Conservation (phyloP, 1,284 basidiomycete genomes). For the Porphyrellus sp. region DNA sequence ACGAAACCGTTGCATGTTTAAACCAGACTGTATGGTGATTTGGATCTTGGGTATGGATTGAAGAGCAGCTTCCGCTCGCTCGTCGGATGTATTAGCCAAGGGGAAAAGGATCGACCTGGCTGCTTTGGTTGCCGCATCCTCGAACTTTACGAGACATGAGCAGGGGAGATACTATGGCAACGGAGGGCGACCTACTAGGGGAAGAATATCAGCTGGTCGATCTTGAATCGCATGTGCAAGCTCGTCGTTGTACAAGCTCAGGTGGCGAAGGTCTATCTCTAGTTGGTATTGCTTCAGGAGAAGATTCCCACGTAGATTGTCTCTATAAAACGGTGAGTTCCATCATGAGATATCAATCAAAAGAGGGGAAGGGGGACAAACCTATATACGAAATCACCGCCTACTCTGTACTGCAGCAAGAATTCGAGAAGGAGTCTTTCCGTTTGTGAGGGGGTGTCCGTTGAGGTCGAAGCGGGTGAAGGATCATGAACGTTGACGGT, state of each 20-base stretch:
- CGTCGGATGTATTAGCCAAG: slow-evolving; percentile 49
- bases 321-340: slow-evolving; percentile 47
- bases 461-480: slow-evolving; percentile 46
- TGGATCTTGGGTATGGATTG: slow-evolving; percentile 84
- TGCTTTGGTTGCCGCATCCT: slow-evolving; percentile 80
- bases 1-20: slow-evolving; percentile 93
- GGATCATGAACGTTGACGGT: slow-evolving; percentile 70
- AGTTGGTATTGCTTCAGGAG: slow-evolving; percentile 89
- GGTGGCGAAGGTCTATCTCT: slow-evolving; percentile 89
- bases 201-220: slow-evolving; percentile 85
- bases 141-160: slow-evolving; percentile 57
- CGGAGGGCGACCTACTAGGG: slow-evolving; percentile 56
- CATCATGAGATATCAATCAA: not conserved
- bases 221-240: slow-evolving; percentile 90
- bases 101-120: slow-evolving; percentile 82
- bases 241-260: slow-evolving; percentile 91
- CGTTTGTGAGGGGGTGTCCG: slow-evolving; percentile 73
- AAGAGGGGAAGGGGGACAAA: slow-evolving; percentile 17
- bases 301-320: slow-evolving; percentile 86
- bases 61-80: slow-evolving; percentile 52
- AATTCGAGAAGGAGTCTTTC: slow-evolving; percentile 84
- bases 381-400: slow-evolving; percentile 89
- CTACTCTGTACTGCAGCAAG: slow-evolving; percentile 81
- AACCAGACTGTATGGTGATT: slow-evolving; percentile 82
- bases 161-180: not conserved